A percentile compares a stretch with the other conserved stretches of the same genome.
Conservation (phyloP, 352 stramenopile species). For the Phytophthora pistaciae region DNA sequence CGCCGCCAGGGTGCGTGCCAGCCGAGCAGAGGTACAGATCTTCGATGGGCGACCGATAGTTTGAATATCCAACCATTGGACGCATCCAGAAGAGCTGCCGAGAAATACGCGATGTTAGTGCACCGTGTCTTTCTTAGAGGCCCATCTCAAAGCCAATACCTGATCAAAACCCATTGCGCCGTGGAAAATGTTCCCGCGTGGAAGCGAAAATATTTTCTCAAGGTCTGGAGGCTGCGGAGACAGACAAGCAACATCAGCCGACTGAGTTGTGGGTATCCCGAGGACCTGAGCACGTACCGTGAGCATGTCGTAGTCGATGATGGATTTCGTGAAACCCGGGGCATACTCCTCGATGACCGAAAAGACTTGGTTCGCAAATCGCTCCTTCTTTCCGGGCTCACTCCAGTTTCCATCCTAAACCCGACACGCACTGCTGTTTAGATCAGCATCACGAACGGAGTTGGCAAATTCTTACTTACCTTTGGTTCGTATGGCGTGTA, state of each 20-base stretch:
- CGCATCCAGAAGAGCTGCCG: slow-evolving; percentile 88
- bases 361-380: slow-evolving; percentile 87
- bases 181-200: slow-evolving; percentile 92
- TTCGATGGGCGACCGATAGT: slow-evolving; percentile 84
- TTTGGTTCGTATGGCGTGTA: slow-evolving; percentile 92
- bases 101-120: slow-evolving; percentile 1
- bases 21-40: slow-evolving; percentile 89
- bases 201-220: slow-evolving; percentile 89
- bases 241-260: background rate
- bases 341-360: slow-evolving; percentile 89
- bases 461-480: slow-evolving; percentile 26
- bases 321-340: slow-evolving; percentile 84
- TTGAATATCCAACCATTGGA: slow-evolving; percentile 82
- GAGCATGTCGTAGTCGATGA: slow-evolving; percentile 90
- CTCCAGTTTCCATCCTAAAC: slow-evolving; percentile 80
- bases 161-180: slow-evolving; percentile 92
- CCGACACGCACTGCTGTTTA: background rate
- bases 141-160: slow-evolving; percentile 27
- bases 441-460: background rate
- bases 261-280: background rate
- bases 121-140: background rate
- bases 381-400: slow-evolving; percentile 76
- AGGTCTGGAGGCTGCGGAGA: slow-evolving; percentile 79
- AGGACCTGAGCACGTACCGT: slow-evolving; percentile 49
- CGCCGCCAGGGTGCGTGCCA: slow-evolving; percentile 89